Evolutionary conservation across 2,329 filamentous ascomycete species (phyloP), one percentile per base, ranked within the genome.

Genomic region (Fusarium mundagurra): DNA sequence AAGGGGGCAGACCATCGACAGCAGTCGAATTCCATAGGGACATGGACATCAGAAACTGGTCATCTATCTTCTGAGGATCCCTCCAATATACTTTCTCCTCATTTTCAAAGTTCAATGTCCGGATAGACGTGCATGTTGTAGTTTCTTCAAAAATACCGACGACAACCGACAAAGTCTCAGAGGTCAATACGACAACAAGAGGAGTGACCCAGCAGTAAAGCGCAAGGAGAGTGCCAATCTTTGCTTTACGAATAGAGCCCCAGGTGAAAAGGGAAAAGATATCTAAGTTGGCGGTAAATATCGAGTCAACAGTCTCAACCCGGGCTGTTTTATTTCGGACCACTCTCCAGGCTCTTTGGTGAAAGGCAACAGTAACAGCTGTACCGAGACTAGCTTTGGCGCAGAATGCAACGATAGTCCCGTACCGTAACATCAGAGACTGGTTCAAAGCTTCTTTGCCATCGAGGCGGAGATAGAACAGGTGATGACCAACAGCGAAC

Each of bases 201-300:
- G 50, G 50, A 22, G 50, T 54, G 14, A 29, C 5, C 50, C 50
- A 54, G 18, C 50, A 54, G 18, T 54, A 54, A 20, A 54, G 2
- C 0, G 50, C 50, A 13, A 54, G 50, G 1, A 54, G 33, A 2
- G 9, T 38, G 0, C 50, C 50, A 1, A 38, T 4, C 0, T 9
- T 38, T 0, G 6, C 5, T 6, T 36, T 54, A 0, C 50, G 24
- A 3, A 54, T 29, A 22, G 50, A 54, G 9, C 33, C 2, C 50
- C 50, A 54, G 4, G 10, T 38, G 1, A 54, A 13, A 10, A 54
- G 50, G 2, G 50, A 54, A 24, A 7, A 54, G 1, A 38, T 7
- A 1, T 54, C 33, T 0, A 14, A 2, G 1, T 54, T 54, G 9
- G 50, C 50, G 0, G 50, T 54, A 0, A 54, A 54, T 0, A 54